These are phyloP conservation scores for Durusdinium trenchii DNA, from an alignment of 73 alveolate species.

Conservation along the genomic window DNA sequence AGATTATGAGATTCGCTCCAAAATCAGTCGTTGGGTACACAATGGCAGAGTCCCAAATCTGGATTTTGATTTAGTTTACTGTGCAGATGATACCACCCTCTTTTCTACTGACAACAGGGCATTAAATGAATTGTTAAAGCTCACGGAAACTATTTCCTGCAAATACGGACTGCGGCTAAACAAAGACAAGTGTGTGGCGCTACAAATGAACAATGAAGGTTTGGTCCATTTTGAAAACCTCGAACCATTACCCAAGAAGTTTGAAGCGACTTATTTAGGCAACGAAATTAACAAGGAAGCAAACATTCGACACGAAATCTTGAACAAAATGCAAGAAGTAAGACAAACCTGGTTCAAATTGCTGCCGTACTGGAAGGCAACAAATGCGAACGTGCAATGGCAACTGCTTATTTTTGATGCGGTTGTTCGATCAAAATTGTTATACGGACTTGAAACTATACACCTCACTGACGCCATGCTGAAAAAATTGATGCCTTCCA, in stretches of 20 bases:
- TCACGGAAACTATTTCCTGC: not conserved
- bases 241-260: not conserved
- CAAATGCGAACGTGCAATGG: not conserved
- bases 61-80: not conserved
- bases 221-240: not conserved
- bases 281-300: not conserved
- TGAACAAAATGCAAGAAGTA: slow-evolving; percentile 16
- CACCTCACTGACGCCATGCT: not conserved
- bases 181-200: slow-evolving; percentile 10
- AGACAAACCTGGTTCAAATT: slow-evolving; percentile 27
- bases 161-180: slow-evolving; percentile 2
- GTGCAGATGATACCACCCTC: not conserved
- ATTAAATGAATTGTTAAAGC: slow-evolving; percentile 1
- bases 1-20: no score
- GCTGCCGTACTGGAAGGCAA: not conserved
- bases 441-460: not conserved
- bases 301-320: not conserved
- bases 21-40: no score
- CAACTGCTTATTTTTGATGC: not conserved
- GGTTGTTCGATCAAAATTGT: not conserved
- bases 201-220: slow-evolving; percentile 27
- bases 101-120: not conserved
- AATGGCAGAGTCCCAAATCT: not conserved
- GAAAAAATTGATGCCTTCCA: not conserved
- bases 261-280: slow-evolving; percentile 34